Conservation (phyloP, 208 protist species). For the Crithidia acanthocephali region DNA sequence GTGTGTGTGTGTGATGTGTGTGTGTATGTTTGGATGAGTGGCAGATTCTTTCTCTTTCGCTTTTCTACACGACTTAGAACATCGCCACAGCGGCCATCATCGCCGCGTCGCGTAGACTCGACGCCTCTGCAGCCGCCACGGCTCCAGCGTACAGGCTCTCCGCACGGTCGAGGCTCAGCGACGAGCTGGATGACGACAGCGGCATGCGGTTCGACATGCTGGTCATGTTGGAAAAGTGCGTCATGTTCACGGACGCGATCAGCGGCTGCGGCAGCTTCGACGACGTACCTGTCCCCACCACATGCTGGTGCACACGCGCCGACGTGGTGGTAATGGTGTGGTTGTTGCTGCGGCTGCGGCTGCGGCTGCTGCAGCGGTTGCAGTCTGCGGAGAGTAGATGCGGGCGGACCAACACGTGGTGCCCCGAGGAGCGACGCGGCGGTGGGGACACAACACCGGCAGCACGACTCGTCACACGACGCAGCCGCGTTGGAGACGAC, state of each 20-base stretch:
- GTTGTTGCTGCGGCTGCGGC: neutral
- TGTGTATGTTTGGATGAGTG: too few species aligned
- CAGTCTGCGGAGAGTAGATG: too few species aligned
- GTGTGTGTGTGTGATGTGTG: too few species aligned
- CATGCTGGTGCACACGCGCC: neutral
- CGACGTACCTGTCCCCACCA: neutral
- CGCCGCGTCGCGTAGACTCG: constrained; percentile 4
- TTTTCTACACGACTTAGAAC: neutral
- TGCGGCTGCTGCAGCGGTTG: too few species aligned
- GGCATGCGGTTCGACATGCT: neutral
- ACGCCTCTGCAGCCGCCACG: neutral
- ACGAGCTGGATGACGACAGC: neutral
- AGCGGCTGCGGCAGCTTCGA: neutral
- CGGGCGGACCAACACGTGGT: too few species aligned
- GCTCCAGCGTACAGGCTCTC: neutral
- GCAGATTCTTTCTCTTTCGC: too few species aligned
- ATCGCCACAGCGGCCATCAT: constrained; percentile 14
- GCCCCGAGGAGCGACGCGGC: neutral
- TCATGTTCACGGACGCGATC: neutral
- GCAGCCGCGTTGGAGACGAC: neutral
- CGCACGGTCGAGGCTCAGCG: neutral
- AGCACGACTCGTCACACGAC: neutral
- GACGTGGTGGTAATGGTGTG: too few species aligned
- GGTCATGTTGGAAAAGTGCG: neutral
- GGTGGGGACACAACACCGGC: neutral